Base-by-base conservation (phyloP, 192 early-diverging fungal genomes). In the Bifiguratus adelaidae region DNA sequence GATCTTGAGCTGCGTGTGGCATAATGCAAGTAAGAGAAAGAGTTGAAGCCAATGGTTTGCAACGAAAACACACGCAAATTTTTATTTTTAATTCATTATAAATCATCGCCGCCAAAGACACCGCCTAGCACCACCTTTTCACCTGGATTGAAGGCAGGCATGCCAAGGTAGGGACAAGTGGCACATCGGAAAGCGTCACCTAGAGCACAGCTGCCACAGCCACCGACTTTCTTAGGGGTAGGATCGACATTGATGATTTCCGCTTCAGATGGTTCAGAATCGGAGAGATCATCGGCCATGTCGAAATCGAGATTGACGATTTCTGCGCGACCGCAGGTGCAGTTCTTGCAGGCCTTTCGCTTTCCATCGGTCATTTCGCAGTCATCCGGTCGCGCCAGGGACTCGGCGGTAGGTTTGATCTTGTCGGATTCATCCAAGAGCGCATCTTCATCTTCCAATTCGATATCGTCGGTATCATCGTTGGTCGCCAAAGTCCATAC, bases 141-240 rank as follows among this genome's bases (percentile, higher is more conserved):
- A 24, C 95, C 95, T 1, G 89, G 88, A 55, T 89, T 78, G 69
- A 98, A 98, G 8, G 92, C 83, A 21, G 95, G 95, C 88, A 95
- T 92, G 21, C 95, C 95, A 25, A 92, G 61, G 52, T 95, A 98
- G 27, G 95, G 95, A 66, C 95, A 98, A 21, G 82, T 83, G 23
- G 81, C 72, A 69, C 95, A 98, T 24, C 95, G 78, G 78, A 98
- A 98, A 1, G 95, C 95, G 71, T 98, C 95, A 23, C 95, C 95
- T 7, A 98, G 68, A 43, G 83, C 84, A 63, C 95, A 98, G 73
- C 67, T 64, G 47, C 62, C 61, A 53, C 82, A 88, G 3, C 67
- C 66, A 55, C 64, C 69, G 0, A 57, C 53, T 36, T 65, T 65
- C 32, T 67, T 36, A n/a, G 72, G 65, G 2, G 68, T 69, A 29